Base-by-base conservation (phyloP, 1,284 basidiomycete species). In the Sporisorium exsertum region DNA sequence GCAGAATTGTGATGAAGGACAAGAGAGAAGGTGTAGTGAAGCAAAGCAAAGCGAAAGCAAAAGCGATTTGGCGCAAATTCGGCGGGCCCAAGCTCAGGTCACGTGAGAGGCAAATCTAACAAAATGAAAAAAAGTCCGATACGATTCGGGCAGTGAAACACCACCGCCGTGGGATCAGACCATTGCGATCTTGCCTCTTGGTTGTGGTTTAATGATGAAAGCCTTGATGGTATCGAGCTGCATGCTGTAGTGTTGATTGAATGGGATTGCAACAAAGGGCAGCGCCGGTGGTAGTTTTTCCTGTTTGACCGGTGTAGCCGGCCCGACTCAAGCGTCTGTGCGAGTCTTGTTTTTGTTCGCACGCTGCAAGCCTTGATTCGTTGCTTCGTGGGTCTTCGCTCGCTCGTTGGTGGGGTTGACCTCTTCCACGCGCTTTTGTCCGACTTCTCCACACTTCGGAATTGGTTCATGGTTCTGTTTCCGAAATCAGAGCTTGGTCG, bases 31-130 rank as follows among this genome's bases (percentile, higher is more conserved):
- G 22, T 46, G 27, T 32, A 20, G 13, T n/a, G 4, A 51, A 32
- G 37, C n/a, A 47, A 35, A n/a, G n/a, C n/a, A n/a, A 24, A 56
- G 22, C 26, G 15, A 26, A 24, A 40, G 13, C 16, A 40, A 42
- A 42, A 47, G 20, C 29, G 22, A 12, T 24, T 27, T 27, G 18
- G 18, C 18, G 22, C 12, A 27, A 54, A 52, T 53, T 58, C 40
- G 33, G 47, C 47, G 18, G 66, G 67, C 61, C 61, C 67, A 57
- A n/a, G 67, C 61, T 52, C 61, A 55, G 33, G 42, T 69, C 67
- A 69, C 61, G 61, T 69, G 67, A 15, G 1, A 13, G 1, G 54
- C n/a, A 3, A 15, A 6, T 53, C 50, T 64, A 64, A 64, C 63
- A 40, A 18, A 29, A 12, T 20, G 6, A 27, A 6, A 20, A 16